These are phyloP conservation scores for Hypocrella siamensis DNA, from an alignment of 2,329 filamentous ascomycete genomes.

Conservation along the genomic window DNA sequence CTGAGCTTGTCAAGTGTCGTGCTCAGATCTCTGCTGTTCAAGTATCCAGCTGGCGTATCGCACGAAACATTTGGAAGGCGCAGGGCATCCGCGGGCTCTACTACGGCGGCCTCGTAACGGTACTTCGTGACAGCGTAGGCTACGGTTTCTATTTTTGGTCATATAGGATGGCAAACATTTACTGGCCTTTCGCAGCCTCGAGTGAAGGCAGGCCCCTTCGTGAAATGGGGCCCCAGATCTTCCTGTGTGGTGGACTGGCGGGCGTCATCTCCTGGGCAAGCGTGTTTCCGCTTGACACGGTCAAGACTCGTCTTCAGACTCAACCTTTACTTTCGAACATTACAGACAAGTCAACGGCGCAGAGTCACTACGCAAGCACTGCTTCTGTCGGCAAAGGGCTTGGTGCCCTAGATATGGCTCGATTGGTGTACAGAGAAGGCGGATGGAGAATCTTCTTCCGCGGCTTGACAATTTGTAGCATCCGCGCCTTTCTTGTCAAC, in stretches of 20 bases:
- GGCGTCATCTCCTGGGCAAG: constrained; percentile 81
- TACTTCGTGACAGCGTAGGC: constrained; percentile 71
- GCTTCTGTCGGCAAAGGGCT: constrained; percentile 10
- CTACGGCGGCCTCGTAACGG: constrained; percentile 66
- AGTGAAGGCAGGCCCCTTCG: constrained; percentile 10
- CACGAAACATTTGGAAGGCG: constrained; percentile 40
- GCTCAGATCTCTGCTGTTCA: constrained; percentile 46
- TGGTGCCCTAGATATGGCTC: constrained; percentile 48
- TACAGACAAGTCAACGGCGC: neutral
- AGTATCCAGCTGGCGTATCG: constrained; percentile 46
- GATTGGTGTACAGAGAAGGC: constrained; percentile 46
- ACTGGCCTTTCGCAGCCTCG: constrained; percentile 23
- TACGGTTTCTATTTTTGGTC: constrained; percentile 97
- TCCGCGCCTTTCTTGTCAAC: constrained; percentile 82
- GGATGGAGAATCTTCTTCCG: constrained; percentile 52
- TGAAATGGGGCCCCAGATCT: constrained; percentile 42
- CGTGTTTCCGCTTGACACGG: constrained; percentile 79
- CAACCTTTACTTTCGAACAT: constrained; percentile 27
- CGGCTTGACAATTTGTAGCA: constrained; percentile 65
- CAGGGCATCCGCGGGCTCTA: constrained; percentile 59
- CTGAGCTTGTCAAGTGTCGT: constrained; percentile 80
- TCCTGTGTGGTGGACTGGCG: constrained; percentile 76
- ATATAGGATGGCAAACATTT: constrained; percentile 60
- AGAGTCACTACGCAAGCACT: neutral
- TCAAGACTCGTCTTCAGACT: constrained; percentile 85